phyloP scores from a whole-genome alignment of 768 basidiomycete species.

The Zangia roseola region DNA sequence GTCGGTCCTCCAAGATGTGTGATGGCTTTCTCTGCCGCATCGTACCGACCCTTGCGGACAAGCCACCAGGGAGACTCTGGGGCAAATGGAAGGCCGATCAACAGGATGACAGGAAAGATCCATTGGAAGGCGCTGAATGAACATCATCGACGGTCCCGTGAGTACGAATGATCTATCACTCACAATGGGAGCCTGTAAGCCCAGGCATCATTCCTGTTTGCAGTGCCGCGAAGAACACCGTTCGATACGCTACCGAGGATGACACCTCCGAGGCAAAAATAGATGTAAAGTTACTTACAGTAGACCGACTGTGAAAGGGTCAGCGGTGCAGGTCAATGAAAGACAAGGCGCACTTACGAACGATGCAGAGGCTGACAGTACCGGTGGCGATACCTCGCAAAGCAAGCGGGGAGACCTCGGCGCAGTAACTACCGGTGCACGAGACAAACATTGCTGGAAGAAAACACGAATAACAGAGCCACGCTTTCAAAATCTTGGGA shows the following conservation, averaged over 20 bases:
- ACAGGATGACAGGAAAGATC: slow-evolving; percentile 32
- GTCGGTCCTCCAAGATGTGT: slow-evolving; percentile 18
- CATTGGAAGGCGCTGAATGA: slow-evolving; percentile 28
- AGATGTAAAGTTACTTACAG: slow-evolving; percentile 10
- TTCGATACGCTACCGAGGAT: slow-evolving; percentile 27
- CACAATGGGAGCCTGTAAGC: slow-evolving; percentile 30
- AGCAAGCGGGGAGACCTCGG: slow-evolving; percentile 30
- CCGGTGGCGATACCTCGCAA: slow-evolving; percentile 26
- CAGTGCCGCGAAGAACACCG: slow-evolving; percentile 24
- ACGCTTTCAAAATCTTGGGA: background rate
- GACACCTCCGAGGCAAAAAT: background rate
- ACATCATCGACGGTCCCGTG: background rate
- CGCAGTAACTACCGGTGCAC: slow-evolving; percentile 23
- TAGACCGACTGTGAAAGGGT: slow-evolving; percentile 18
- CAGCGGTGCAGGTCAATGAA: background rate
- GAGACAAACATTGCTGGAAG: slow-evolving; percentile 24
- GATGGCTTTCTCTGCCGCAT: slow-evolving; percentile 24
- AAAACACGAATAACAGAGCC: background rate
- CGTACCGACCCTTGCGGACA: slow-evolving; percentile 28
- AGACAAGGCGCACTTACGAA: slow-evolving; percentile 10
- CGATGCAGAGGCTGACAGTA: slow-evolving; percentile 25
- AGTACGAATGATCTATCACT: background rate
- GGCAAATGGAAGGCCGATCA: slow-evolving; percentile 31
- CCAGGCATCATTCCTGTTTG: slow-evolving; percentile 18
- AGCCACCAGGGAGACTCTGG: slow-evolving; percentile 37